phyloP scores from a whole-genome alignment of 1,284 basidiomycete genomes.

The Butyriboletus appendiculatus region DNA sequence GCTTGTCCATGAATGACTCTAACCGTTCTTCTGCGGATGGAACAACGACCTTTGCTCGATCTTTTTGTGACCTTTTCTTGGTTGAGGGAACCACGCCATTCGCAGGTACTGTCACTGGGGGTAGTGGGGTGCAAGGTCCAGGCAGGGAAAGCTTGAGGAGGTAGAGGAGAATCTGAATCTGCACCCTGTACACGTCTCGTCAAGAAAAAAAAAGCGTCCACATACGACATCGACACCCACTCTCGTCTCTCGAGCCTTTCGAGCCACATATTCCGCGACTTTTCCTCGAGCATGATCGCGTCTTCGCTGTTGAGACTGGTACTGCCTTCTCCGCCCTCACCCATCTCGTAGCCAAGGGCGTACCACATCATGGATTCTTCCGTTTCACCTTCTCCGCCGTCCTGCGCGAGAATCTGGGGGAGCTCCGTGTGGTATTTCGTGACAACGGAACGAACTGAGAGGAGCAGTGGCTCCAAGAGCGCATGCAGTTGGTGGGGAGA shows the following conservation, averaged over 20 bases:
- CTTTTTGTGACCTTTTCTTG: slow-evolving; percentile 41
- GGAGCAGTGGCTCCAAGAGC: slow-evolving; percentile 56
- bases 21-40: slow-evolving; percentile 51
- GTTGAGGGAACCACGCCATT: slow-evolving; percentile 7
- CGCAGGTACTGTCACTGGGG: slow-evolving; percentile 25
- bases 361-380: slow-evolving; percentile 79
- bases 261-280: slow-evolving; percentile 56
- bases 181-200: slow-evolving; percentile 47
- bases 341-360: slow-evolving; percentile 54
- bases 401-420: slow-evolving; percentile 54
- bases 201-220: background rate
- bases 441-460: slow-evolving; percentile 53
- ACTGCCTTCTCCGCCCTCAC: slow-evolving; percentile 30
- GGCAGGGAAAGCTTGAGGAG: slow-evolving; percentile 64
- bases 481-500: slow-evolving; percentile 54
- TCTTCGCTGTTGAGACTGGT: slow-evolving; percentile 27
- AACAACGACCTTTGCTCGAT: slow-evolving; percentile 26
- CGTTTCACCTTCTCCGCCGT: slow-evolving; percentile 56
- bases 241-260: slow-evolving; percentile 70
- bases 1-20: slow-evolving; percentile 73
- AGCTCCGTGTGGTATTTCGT: slow-evolving; percentile 67
- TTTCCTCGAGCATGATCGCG: slow-evolving; percentile 43
- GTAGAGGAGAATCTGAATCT: slow-evolving; percentile 71
- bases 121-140: slow-evolving; percentile 36
- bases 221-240: slow-evolving; percentile 44